A percentile compares a stretch with the other conserved stretches of the same genome.
These are phyloP conservation scores for Circinella umbellata DNA, from an alignment of 371 early-diverging fungal species.

Conservation along the genomic window DNA sequence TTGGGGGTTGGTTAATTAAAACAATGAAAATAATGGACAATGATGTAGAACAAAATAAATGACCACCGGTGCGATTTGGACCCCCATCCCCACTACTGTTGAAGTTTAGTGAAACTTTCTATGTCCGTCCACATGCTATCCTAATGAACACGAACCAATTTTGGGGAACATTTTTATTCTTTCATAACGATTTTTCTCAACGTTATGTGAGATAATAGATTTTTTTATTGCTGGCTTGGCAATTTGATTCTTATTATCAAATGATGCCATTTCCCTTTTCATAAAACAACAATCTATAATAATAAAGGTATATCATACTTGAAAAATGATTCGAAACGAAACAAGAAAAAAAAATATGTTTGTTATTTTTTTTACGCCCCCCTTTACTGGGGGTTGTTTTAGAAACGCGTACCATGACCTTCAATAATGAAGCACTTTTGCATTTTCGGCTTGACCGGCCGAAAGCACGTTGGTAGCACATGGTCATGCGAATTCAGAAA, in stretches of 20 bases:
- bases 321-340: too few relatives aligned
- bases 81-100: background rate
- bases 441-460: background rate
- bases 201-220: too few relatives aligned
- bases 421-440: background rate
- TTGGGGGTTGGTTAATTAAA: too few relatives aligned
- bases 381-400: background rate
- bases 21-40: too few relatives aligned
- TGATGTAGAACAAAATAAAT: too few relatives aligned
- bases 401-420: background rate
- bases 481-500: background rate
- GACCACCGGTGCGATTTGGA: too few relatives aligned
- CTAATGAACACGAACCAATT: background rate
- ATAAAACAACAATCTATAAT: too few relatives aligned
- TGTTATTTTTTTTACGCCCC: background rate
- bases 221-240: too few relatives aligned
- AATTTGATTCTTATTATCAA: too few relatives aligned
- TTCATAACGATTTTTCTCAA: too few relatives aligned
- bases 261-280: too few relatives aligned
- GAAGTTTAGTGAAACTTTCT: slow-evolving; percentile 3
- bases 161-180: background rate
- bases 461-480: slow-evolving; percentile 1
- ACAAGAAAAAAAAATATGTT: background rate
- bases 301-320: too few relatives aligned
- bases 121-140: slow-evolving; percentile 10